These are phyloP conservation scores for Nakazawaea wickerhamii DNA, from an alignment of 805 yeast genomes.

Conservation along the genomic window DNA sequence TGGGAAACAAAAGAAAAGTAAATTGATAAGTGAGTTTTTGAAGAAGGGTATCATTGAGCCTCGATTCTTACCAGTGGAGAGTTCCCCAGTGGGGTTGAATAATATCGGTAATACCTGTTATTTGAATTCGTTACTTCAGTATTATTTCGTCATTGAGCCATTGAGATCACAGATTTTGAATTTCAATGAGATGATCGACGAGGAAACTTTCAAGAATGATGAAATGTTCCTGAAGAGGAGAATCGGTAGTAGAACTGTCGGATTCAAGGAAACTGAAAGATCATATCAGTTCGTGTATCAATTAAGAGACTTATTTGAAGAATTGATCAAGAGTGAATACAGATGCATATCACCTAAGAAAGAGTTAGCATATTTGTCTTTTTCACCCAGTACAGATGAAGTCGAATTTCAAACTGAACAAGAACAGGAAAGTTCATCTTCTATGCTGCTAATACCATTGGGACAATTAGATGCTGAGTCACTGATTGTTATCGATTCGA, in stretches of 20 bases:
- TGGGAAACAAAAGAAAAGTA: conserved; percentile 50
- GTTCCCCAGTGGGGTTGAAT: conserved; percentile 88
- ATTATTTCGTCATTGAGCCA: conserved; percentile 82
- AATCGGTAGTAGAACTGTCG: conserved; percentile 83
- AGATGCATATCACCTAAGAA: conserved; percentile 75
- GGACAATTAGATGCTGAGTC: neutral
- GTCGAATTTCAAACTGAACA: conserved; percentile 45
- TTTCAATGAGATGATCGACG: conserved; percentile 37
- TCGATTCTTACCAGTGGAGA: conserved; percentile 50
- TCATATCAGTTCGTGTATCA: conserved; percentile 78
- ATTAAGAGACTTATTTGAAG: conserved; percentile 60
- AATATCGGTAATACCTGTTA: conserved; percentile 97
- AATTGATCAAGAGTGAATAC: conserved; percentile 56
- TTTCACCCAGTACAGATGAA: conserved; percentile 63
- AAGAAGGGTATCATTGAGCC: conserved; percentile 60
- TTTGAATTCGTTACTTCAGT: conserved; percentile 84
- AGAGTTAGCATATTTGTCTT: conserved; percentile 84
- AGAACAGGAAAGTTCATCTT: conserved; percentile 11
- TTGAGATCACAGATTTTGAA: conserved; percentile 59
- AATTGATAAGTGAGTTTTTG: conserved; percentile 50
- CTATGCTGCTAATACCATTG: conserved; percentile 2
- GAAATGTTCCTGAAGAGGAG: conserved; percentile 45
- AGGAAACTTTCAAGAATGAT: conserved; percentile 23
- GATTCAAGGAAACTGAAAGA: conserved; percentile 71
- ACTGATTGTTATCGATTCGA: conserved; percentile 6